Conservation (phyloP, 176 grass and related monocot genomes). For the Triticum turgidum region DNA sequence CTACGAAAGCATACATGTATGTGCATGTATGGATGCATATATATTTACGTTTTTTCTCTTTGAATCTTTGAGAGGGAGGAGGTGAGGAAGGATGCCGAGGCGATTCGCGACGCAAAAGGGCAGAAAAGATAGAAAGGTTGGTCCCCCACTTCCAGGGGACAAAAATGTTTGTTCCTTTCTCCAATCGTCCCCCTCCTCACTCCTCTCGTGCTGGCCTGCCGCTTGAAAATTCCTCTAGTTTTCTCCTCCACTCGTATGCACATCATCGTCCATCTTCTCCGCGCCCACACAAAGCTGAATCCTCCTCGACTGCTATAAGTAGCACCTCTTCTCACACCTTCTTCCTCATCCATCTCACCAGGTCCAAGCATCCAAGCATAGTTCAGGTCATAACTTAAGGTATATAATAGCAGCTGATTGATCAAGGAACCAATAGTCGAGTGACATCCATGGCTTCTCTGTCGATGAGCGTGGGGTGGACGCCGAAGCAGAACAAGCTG, state of each 20-base stretch:
- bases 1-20: not conserved
- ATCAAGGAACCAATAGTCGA: too few relatives aligned
- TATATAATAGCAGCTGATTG: not conserved
- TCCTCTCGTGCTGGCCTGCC: not conserved
- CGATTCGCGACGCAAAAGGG: conserved; percentile 21
- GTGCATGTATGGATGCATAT: not conserved
- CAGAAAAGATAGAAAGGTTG: conserved; percentile 47
- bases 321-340: conserved; percentile 12
- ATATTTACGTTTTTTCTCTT: not conserved
- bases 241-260: not conserved
- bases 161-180: conserved; percentile 36
- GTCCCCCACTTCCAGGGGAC: conserved; percentile 41
- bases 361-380: not conserved
- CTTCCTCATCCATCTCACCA: conserved; percentile 3
- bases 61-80: conserved; percentile 21
- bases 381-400: too few relatives aligned
- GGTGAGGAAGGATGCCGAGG: conserved; percentile 27
- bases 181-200: not conserved
- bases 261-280: not conserved
- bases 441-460: conserved; percentile 35
- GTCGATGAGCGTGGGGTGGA: conserved; percentile 62
- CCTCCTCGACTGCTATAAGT: conserved; percentile 26
- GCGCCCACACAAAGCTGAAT: not conserved
- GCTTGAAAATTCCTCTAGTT: not conserved
- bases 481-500: conserved; percentile 63